A percentile compares a stretch with the other conserved stretches of the same genome.
These are phyloP conservation scores for Phytophthora kernoviae DNA, from an alignment of 352 stramenopile species.

Conservation along the genomic window DNA sequence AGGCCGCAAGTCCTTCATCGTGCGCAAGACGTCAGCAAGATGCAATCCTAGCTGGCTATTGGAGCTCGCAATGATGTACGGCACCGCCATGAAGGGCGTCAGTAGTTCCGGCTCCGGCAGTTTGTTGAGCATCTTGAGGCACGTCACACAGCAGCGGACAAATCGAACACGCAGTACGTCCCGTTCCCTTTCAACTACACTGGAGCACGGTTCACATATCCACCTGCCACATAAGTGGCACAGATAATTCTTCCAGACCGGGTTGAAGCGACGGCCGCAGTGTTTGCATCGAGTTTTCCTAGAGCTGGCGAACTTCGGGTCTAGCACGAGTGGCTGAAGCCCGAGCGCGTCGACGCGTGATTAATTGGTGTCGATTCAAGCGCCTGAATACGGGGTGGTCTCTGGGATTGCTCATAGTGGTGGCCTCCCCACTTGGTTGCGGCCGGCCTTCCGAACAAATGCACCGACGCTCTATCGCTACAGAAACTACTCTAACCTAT, in stretches of 20 bases:
- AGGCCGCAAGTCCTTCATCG: constrained; percentile 31
- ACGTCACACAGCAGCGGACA: constrained; percentile 51
- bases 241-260: constrained; percentile 48
- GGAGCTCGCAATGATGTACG: constrained; percentile 35
- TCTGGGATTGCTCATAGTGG: constrained; percentile 25
- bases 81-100: constrained; percentile 25
- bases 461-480: too few relatives aligned
- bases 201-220: constrained; percentile 58
- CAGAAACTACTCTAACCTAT: too few relatives aligned
- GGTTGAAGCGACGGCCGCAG: constrained; percentile 52
- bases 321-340: constrained; percentile 47
- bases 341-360: constrained; percentile 54
- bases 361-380: constrained; percentile 52
- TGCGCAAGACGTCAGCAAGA: constrained; percentile 46
- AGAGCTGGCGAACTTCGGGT: constrained; percentile 18
- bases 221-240: constrained; percentile 61
- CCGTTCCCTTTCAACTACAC: constrained; percentile 57
- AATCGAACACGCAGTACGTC: constrained; percentile 51
- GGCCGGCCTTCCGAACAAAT: too few relatives aligned
- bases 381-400: constrained; percentile 66
- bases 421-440: too few relatives aligned
- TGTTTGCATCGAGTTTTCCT: constrained; percentile 43
- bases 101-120: constrained; percentile 47
- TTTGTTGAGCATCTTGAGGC: constrained; percentile 58
- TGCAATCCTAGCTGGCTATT: constrained; percentile 51